phyloP scores from a whole-genome alignment of 352 stramenopile species.

The Sclerospora graminicola region DNA sequence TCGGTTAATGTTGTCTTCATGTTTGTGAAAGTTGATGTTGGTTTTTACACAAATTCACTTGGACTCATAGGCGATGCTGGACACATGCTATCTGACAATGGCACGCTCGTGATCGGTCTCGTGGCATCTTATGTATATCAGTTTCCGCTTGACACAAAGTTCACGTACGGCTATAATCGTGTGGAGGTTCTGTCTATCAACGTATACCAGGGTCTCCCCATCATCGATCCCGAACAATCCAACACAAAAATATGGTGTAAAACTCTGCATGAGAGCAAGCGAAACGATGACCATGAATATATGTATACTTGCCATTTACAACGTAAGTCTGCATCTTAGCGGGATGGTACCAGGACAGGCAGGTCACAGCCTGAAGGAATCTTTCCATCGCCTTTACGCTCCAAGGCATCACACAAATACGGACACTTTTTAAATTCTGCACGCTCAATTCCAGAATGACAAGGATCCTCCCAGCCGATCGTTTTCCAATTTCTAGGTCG shows the following conservation, averaged over 20 bases:
- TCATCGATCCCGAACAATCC: slow-evolving; percentile 40
- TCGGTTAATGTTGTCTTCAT: no score
- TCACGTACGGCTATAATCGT: no score
- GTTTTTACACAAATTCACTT: no score
- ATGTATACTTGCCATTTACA: slow-evolving; percentile 3
- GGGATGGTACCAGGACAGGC: slow-evolving; percentile 22
- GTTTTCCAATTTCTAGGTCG: slow-evolving; percentile 35
- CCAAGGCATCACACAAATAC: slow-evolving; percentile 24
- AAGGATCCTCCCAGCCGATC: slow-evolving; percentile 40
- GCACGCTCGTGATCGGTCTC: no score
- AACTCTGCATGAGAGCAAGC: slow-evolving; percentile 20
- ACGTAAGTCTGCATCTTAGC: background rate
- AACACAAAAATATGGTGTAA: slow-evolving; percentile 39
- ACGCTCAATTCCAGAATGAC: slow-evolving; percentile 17
- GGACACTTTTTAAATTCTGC: slow-evolving; percentile 23
- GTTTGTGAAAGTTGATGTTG: no score
- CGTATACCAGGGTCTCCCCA: no score
- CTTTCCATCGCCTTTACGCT: slow-evolving; percentile 19
- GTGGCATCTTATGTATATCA: no score
- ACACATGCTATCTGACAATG: no score
- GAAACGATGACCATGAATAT: slow-evolving; percentile 34
- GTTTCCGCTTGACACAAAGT: no score
- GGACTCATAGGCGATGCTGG: no score
- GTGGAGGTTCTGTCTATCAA: no score
- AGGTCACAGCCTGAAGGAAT: slow-evolving; percentile 18